Base-by-base conservation (phyloP, 257 asterid species). In the Solanum rostratum region DNA sequence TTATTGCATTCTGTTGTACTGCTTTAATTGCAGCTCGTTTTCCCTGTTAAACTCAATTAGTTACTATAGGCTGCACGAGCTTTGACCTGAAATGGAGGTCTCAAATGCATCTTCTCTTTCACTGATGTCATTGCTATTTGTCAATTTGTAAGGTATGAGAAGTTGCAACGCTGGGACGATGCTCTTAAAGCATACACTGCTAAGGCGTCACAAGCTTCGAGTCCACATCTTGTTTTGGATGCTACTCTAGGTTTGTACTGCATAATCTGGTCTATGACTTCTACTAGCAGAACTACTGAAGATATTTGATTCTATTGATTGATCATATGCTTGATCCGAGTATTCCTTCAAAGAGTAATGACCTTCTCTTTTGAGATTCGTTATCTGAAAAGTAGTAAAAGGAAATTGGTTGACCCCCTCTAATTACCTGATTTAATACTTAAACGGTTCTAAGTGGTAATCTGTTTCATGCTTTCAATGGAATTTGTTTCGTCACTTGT, bases 81-180 rank as follows among this genome's bases (percentile, higher is more conserved):
- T 50, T 76, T 76, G 27, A 24, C 10, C 1, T 50, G 62, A 76
- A 76, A 46, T 76, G 62, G 24, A 27, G 63, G 45, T 76, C 82
- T 50, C 63, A 76, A 27, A 50, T 76, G 46, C 50, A 27, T 49
- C 45, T 49, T 76, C 27, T 27, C 82, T 24, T 49, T 76, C 82
- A 46, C 82, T 76, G 73, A 82, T 63, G 30, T 63, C 45, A 39
- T 79, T 80, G 59, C 3, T 50, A 59, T 37, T 30, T 78, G 11
- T 76, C 15, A 5, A 15, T 16, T 27, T 85, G 24, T 81, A 74
- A 96, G 99, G 99, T 95, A 97, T 85, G 99, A 95, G 87, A 97
- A 97, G 88, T 94, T 97, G 90, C 99, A 97, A 85, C 93, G 99
- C 49, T 97, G 99, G 99, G 98, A 94, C 82, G 98, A 97, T 90